Base-by-base conservation (phyloP, 495 filamentous ascomycete species). In the Hypoxylon crocopeplum region DNA sequence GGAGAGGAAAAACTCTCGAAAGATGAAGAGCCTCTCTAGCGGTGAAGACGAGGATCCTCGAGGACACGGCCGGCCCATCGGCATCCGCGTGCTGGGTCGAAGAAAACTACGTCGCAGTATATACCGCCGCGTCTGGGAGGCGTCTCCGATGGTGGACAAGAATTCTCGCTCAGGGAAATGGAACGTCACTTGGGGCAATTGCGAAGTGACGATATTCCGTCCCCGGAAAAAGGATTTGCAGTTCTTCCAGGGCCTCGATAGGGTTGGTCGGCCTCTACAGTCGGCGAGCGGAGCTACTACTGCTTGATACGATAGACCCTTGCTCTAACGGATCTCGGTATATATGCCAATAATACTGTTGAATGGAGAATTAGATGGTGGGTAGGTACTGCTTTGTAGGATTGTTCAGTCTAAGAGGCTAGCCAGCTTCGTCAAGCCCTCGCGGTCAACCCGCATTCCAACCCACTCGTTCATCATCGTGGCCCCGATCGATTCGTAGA, bases 401-500 rank as follows among this genome's bases (percentile, higher is more conserved):
- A 42, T 22, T 21, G 7, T 24, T 71, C 42, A 76, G 29, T 75
- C 77, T 54, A 77, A 49, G 48, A 77, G 30, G 2, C 54, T 21
- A 7, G 86, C 85, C 76, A 96, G 71, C 70, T 83, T 82, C 13
- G 60, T 71, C 77, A 96, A 75, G 16, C 74, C 86, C 39, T 89
- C 82, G 25, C 86, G 86, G 56, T 94, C 90, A 12, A 97, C 84
- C 71, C 93, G 88, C 90, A 97, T 93, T 57, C 87, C 86, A 63
- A 90, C 84, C 94, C 94, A 98, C 68, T 94, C 93, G 48, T 82
- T 83, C 89, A 92, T 88, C 63, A 76, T 76, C 67, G 75, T 82
- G n/a, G 93, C 94, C 4, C 94, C 93, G 52, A 96, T 79, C 58
- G 82, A 79, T 68, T 87, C 82, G 67, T 98, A 98, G 68, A 98